phyloP scores from a whole-genome alignment of 2,329 filamentous ascomycete species.

The Macrophomina phaseolina region DNA sequence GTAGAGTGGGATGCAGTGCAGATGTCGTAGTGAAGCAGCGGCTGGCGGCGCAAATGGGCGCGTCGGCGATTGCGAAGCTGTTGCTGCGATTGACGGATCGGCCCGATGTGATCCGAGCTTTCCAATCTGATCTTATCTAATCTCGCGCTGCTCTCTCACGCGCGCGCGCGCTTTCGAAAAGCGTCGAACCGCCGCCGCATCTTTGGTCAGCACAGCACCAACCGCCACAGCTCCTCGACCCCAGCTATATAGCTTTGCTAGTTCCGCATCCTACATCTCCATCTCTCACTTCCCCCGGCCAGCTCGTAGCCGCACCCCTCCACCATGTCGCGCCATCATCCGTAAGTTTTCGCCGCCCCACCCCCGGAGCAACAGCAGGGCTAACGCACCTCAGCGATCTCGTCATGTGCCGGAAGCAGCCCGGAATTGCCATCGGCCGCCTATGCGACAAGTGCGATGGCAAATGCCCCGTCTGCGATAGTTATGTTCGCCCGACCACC shows the following conservation, averaged over 20 bases:
- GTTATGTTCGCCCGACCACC: constrained; percentile 96
- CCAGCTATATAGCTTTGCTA: neutral
- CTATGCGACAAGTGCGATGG: constrained; percentile 99
- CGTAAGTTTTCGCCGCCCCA: constrained; percentile 60
- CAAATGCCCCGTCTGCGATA: constrained; percentile 98
- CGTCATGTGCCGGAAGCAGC: constrained; percentile 99
- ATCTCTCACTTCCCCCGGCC: neutral
- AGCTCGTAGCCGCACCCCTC: neutral
- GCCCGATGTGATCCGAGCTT: constrained; percentile 17
- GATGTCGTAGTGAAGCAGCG: neutral
- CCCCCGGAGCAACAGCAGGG: constrained; percentile 17
- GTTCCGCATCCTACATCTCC: neutral
- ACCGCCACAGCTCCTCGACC: constrained; percentile 2
- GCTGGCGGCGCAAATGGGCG: constrained; percentile 18
- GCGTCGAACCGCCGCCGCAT: constrained; percentile 1
- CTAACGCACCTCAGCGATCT: constrained; percentile 70
- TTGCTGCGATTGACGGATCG: constrained; percentile 3
- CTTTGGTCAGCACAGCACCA: constrained; percentile 3
- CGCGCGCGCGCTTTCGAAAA: constrained; percentile 6
- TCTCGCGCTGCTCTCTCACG: neutral
- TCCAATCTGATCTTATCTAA: constrained; percentile 22
- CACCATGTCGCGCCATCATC: constrained; percentile 89
- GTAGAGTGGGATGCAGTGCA: neutral
- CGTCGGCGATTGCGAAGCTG: constrained; percentile 25
- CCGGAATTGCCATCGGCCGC: constrained; percentile 96